phyloP scores from a whole-genome alignment of 768 basidiomycete genomes.

The Amanita muscaria region DNA sequence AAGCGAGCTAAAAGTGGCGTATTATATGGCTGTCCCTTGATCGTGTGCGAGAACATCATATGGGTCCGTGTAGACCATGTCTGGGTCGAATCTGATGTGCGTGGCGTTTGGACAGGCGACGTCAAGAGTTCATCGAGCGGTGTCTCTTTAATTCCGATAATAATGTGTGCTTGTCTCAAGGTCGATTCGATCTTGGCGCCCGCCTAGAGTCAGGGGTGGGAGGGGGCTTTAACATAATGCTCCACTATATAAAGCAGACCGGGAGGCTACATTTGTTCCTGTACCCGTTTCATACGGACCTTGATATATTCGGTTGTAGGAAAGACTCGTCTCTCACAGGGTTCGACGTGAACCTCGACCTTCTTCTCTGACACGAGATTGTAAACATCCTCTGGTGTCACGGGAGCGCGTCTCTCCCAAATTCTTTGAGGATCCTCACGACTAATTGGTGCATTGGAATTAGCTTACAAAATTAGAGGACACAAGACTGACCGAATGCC shows the following conservation, averaged over 20 bases:
- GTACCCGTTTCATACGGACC: conserved; percentile 31
- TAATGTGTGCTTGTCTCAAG: conserved; percentile 60
- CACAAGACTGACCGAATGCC: conserved; percentile 21
- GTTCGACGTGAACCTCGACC: conserved; percentile 65
- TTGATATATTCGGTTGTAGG: conserved; percentile 50
- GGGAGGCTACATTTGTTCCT: conserved; percentile 2
- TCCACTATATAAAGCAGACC: neutral
- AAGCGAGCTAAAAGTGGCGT: conserved; percentile 67
- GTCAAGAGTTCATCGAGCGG: conserved; percentile 55
- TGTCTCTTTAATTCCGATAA: conserved; percentile 87
- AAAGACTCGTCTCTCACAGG: conserved; percentile 71
- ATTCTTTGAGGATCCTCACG: conserved; percentile 73
- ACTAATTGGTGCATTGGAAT: conserved; percentile 19
- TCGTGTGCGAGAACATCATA: conserved; percentile 89
- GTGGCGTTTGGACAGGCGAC: conserved; percentile 24
- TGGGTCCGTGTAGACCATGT: conserved; percentile 46
- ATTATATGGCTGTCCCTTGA: conserved; percentile 83
- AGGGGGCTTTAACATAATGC: neutral
- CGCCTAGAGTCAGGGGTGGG: conserved; percentile 38
- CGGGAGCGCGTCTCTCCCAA: conserved; percentile 82
- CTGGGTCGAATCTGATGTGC: conserved; percentile 8
- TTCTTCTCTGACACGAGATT: conserved; percentile 46
- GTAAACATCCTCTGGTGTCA: conserved; percentile 69
- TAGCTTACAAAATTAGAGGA: neutral
- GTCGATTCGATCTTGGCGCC: conserved; percentile 58